Base-by-base conservation (phyloP, 1,139 yeast genomes). In the Yamadazyma mexicana region DNA sequence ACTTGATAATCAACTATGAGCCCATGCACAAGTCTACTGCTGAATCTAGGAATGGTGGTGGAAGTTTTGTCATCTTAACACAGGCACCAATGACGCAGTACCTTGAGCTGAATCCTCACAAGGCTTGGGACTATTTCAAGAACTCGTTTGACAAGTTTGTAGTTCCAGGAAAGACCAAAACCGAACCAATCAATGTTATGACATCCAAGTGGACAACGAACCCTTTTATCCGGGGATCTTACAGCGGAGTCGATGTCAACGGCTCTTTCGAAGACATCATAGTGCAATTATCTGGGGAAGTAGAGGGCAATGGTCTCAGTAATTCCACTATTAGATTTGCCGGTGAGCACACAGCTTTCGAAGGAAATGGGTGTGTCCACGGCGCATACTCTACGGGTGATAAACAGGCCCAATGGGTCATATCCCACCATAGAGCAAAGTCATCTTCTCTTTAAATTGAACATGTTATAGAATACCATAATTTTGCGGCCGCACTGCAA, bases 361-460 rank as follows among this genome's bases (percentile, higher is more conserved):
- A 83, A 44, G 95, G 95, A 5, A 81, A 83, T 26, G 96, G 95
- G 0, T 87, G 95, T 62, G 89, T 83, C 5, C 92, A 87, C 61
- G 87, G 89, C 29, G 88, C 89, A 10, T 79, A 84, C 77, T 59
- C 62, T 48, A 77, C 87, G 52, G 96, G 95, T 1, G 59, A 58
- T 40, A 73, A 94, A 47, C 95, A 86, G 49, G 94, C 91, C 4
- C 42, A 54, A 18, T 67, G 73, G 66, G 64, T 77, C 7, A 40
- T 75, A 33, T 43, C 52, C 3, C 57, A 58, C 38, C 33, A 36
- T 35, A 31, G 33, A 17, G 15, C 37, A 10, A 17, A 20, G 9
- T 5, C 6, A 4, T 20, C 37, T 3, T 18, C 27, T 4, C 27
- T 34, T n/a, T 34, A 22, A 17, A 8, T 20, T 8, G 22, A n/a